Conservation (phyloP, 495 filamentous ascomycete genomes). For the Tuber microsphaerosporum region DNA sequence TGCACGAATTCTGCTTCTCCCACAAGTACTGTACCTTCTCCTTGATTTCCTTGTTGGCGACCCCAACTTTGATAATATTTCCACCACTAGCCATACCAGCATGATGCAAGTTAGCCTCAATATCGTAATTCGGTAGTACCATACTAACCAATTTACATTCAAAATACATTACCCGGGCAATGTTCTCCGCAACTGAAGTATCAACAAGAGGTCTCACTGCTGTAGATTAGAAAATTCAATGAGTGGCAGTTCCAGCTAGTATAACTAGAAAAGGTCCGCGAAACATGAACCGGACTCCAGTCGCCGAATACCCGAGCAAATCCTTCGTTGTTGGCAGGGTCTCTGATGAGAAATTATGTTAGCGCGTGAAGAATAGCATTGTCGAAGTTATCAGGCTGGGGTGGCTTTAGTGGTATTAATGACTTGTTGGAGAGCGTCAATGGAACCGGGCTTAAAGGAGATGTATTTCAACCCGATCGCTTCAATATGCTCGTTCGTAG, state of each 20-base stretch:
- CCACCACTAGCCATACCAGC: constrained; percentile 95
- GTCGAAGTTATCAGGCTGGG: constrained; percentile 87
- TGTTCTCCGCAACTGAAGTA: constrained; percentile 96
- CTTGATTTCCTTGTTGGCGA: constrained; percentile 83
- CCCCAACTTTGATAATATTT: constrained; percentile 98
- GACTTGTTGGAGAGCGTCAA: constrained; percentile 78
- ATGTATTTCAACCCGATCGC: constrained; percentile 90
- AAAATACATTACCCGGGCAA: constrained; percentile 93
- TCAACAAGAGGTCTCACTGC: constrained; percentile 96
- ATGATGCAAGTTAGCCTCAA: constrained; percentile 87
- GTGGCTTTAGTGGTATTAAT: constrained; percentile 90
- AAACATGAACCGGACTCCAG: constrained; percentile 71
- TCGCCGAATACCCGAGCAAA: constrained; percentile 96
- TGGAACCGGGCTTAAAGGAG: constrained; percentile 86
- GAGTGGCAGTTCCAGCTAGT: constrained; percentile 77
- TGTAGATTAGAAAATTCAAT: constrained; percentile 98
- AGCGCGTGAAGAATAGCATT: constrained; percentile 94
- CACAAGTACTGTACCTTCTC: constrained; percentile 65
- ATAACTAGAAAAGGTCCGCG: no score
- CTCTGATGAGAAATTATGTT: constrained; percentile 73
- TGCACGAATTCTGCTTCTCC: constrained; percentile 98
- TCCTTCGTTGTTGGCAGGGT: constrained; percentile 90
- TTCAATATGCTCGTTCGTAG: constrained; percentile 86
- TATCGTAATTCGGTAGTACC: constrained; percentile 92
- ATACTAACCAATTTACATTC: constrained; percentile 91